Conservation (phyloP, 1,284 basidiomycete genomes). For the Sporisorium graminicola region DNA sequence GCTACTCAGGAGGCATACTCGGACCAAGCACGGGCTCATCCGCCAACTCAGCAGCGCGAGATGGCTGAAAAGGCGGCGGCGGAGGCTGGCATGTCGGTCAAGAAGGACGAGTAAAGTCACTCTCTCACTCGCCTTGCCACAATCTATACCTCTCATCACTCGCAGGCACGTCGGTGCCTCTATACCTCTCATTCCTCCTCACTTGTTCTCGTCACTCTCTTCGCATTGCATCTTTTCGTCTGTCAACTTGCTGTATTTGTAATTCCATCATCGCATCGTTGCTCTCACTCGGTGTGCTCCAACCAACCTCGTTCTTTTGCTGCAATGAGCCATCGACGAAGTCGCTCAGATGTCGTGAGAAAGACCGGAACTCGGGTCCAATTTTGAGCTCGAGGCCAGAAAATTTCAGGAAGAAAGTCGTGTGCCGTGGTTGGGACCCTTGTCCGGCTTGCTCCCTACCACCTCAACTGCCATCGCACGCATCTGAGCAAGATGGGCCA, state of each 20-base stretch:
- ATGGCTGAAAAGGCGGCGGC: constrained; percentile 48
- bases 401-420: constrained; percentile 7
- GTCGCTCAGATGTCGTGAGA: neutral
- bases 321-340: neutral
- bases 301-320: neutral
- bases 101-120: constrained; percentile 25
- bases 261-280: neutral
- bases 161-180: neutral
- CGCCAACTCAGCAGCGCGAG: constrained; percentile 33
- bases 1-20: constrained; percentile 62
- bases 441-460: neutral
- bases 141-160: neutral
- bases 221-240: constrained; percentile 27
- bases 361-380: constrained; percentile 20
- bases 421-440: constrained; percentile 4
- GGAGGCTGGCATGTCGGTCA: constrained; percentile 42
- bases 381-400: neutral
- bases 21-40: constrained; percentile 45
- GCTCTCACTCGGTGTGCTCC: neutral
- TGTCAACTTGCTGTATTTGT: constrained; percentile 35
- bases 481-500: constrained; percentile 21
- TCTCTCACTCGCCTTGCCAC: neutral
- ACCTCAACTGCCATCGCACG: no score
- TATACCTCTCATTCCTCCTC: constrained; percentile 9
- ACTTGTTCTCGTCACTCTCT: neutral